phyloP scores from a whole-genome alignment of 345 rosid species.

The Salix arbutifolia region DNA sequence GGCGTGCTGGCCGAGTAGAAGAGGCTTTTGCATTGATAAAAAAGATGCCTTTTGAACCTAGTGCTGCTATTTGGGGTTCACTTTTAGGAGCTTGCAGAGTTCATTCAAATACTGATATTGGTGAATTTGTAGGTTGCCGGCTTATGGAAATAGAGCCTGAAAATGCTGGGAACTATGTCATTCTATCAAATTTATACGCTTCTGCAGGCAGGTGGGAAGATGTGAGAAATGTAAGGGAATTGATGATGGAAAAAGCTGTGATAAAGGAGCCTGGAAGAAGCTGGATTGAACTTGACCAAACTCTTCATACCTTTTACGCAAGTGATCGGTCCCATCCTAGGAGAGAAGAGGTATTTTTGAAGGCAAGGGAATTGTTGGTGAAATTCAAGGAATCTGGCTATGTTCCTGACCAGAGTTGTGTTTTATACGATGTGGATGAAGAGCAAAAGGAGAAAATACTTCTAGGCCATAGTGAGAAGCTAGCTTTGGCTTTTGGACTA shows the following conservation, averaged over 20 bases:
- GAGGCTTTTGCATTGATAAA: constrained; percentile 58
- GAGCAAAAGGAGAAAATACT: constrained; percentile 91
- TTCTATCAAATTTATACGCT: constrained; percentile 81
- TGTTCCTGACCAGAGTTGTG: constrained; percentile 73
- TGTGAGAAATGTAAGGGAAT: constrained; percentile 49
- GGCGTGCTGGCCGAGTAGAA: constrained; percentile 73
- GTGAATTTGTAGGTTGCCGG: constrained; percentile 50
- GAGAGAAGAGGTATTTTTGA: constrained; percentile 54
- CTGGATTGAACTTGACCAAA: constrained; percentile 72
- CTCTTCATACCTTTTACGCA: constrained; percentile 71
- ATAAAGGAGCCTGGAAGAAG: constrained; percentile 84
- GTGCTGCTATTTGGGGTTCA: constrained; percentile 76
- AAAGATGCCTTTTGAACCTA: constrained; percentile 69
- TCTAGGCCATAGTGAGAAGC: constrained; percentile 79
- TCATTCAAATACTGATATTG: constrained; percentile 63
- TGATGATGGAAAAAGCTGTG: constrained; percentile 70
- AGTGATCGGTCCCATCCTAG: constrained; percentile 75
- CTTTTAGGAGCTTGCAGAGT: constrained; percentile 85
- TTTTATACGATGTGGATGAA: constrained; percentile 74
- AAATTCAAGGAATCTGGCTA: constrained; percentile 79
- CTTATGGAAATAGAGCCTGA: constrained; percentile 76
- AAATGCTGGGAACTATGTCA: constrained; percentile 76
- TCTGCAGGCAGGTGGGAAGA: constrained; percentile 86
- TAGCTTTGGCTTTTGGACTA: constrained; percentile 75
- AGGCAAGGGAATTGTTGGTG: constrained; percentile 46